A percentile compares a stretch with the other conserved stretches of the same genome.
These are phyloP conservation scores for Cystofilobasidium capitatum DNA, from an alignment of 768 basidiomycete species.

Conservation along the genomic window DNA sequence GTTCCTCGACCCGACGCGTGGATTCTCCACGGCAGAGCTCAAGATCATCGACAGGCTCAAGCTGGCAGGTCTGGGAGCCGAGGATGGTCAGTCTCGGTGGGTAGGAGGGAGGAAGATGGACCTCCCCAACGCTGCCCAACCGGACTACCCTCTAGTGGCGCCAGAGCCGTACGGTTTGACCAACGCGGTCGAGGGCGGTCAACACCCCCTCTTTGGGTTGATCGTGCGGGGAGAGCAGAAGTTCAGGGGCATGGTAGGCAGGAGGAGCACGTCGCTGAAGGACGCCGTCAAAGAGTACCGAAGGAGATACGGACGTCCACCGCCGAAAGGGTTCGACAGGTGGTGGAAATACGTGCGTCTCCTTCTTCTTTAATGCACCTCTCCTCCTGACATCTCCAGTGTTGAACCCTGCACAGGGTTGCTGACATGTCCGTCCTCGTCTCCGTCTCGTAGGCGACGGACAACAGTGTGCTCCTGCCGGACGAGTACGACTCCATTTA, in stretches of 20 bases:
- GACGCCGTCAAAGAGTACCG: slow-evolving; percentile 41
- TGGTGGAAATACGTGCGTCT: slow-evolving; percentile 35
- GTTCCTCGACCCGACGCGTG: slow-evolving; percentile 18
- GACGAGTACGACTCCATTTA: slow-evolving; percentile 38
- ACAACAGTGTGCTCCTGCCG: slow-evolving; percentile 29
- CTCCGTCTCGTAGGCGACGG: slow-evolving; percentile 28
- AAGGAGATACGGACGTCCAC: slow-evolving; percentile 38
- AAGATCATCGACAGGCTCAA: background rate
- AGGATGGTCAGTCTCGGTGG: background rate
- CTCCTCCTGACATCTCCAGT: background rate
- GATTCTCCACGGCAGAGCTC: slow-evolving; percentile 5
- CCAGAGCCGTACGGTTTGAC: background rate
- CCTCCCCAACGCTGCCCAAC: background rate
- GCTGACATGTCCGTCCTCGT: background rate
- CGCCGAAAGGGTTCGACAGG: slow-evolving; percentile 42
- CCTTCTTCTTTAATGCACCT: no score
- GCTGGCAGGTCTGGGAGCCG: background rate
- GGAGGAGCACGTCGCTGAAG: slow-evolving; percentile 38
- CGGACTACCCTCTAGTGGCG: background rate
- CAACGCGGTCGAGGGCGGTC: background rate
- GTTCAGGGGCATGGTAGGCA: slow-evolving; percentile 37
- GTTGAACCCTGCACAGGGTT: background rate
- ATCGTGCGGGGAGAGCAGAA: slow-evolving; percentile 37
- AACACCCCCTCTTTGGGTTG: slow-evolving; percentile 40
- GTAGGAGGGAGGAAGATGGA: background rate